A percentile compares a stretch with the other conserved stretches of the same genome.
phyloP scores from a whole-genome alignment of 2,329 filamentous ascomycete genomes.

The Chalara sp. region DNA sequence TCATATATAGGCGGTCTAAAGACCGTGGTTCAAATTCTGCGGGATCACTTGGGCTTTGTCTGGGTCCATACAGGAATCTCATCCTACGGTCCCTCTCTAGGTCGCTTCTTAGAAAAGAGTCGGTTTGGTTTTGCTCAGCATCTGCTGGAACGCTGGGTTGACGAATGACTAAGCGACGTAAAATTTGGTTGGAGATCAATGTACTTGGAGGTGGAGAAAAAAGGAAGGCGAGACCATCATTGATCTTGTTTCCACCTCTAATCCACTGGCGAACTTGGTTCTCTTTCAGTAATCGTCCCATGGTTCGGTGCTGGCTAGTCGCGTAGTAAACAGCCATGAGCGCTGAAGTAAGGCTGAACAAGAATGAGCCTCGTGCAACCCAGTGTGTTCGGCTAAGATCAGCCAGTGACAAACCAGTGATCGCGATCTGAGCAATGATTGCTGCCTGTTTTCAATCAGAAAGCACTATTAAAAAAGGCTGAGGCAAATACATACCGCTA shows the following conservation, averaged over 20 bases:
- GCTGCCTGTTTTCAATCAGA: not conserved
- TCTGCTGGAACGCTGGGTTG: too few relatives aligned
- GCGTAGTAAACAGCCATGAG: conserved; percentile 5
- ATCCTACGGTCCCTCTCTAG: not conserved
- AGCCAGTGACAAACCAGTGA: conserved; percentile 4
- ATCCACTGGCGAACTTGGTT: not conserved
- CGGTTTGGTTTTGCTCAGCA: too few relatives aligned
- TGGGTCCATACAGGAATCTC: not conserved
- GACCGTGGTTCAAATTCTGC: not conserved
- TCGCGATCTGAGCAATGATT: conserved; percentile 6
- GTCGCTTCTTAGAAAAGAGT: not conserved
- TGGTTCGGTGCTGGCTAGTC: not conserved
- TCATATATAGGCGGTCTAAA: not conserved
- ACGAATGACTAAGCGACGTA: too few relatives aligned
- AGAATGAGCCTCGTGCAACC: conserved; percentile 1
- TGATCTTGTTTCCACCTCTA: not conserved
- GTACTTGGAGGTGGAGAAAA: too few relatives aligned
- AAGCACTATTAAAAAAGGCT: too few relatives aligned
- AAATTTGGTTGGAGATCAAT: too few relatives aligned
- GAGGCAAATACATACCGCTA: not conserved
- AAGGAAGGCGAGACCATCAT: too few relatives aligned
- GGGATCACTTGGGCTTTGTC: not conserved
- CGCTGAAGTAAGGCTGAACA: conserved; percentile 1
- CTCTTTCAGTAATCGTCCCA: not conserved
- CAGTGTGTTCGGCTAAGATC: conserved; percentile 7